These are phyloP conservation scores for Blastobotrys attinorum DNA, from an alignment of 805 yeast genomes.

Conservation along the genomic window DNA sequence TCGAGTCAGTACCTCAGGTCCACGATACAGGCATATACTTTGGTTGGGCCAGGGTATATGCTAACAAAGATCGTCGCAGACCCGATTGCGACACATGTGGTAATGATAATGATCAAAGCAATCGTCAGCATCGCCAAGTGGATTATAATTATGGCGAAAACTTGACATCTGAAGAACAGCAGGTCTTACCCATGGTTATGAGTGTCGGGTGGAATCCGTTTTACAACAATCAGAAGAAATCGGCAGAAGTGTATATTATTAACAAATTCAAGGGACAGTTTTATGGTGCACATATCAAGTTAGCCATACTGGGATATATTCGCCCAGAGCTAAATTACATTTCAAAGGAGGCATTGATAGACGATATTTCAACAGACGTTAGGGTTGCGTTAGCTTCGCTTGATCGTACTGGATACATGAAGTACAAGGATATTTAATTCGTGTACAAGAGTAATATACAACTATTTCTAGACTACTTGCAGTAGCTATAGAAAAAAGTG, in stretches of 20 bases:
- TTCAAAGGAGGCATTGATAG: constrained; percentile 73
- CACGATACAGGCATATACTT: constrained; percentile 74
- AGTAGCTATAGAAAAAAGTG: too few relatives aligned
- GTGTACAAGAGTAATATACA: too few relatives aligned
- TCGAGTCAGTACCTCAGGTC: constrained; percentile 31
- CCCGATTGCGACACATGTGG: constrained; percentile 5
- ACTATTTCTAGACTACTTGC: too few relatives aligned
- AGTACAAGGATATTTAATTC: constrained; percentile 24
- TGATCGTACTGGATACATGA: constrained; percentile 34
- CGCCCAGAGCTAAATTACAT: constrained; percentile 87
- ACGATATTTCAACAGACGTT: constrained; percentile 77
- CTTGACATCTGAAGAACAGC: constrained; percentile 31
- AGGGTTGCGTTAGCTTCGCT: constrained; percentile 51
- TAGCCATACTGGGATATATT: constrained; percentile 75
- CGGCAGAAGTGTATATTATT: constrained; percentile 76
- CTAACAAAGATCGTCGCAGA: constrained; percentile 14
- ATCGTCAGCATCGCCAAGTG: too few relatives aligned
- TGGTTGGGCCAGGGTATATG: constrained; percentile 54
- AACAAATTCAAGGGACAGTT: constrained; percentile 58
- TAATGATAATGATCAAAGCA: too few relatives aligned
- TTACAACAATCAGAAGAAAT: constrained; percentile 67
- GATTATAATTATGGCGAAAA: constrained; percentile 54
- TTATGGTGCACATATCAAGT: constrained; percentile 72
- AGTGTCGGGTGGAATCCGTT: constrained; percentile 95
- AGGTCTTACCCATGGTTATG: constrained; percentile 79